phyloP scores from a whole-genome alignment of 1,139 yeast species.

The Yamadazyma kanchanaburiensis region DNA sequence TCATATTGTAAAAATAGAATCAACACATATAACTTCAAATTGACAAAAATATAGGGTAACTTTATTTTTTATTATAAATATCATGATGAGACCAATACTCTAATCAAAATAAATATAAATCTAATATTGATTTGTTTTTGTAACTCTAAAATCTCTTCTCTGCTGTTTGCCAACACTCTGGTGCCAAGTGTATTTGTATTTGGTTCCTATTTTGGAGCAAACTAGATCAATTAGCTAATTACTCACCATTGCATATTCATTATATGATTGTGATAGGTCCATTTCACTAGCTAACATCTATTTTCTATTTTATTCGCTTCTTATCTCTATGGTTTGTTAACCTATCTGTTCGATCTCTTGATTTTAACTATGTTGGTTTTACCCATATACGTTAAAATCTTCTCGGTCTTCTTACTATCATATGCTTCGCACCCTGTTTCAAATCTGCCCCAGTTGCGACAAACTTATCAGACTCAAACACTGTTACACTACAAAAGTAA shows the following conservation, averaged over 20 bases:
- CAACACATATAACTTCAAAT: slow-evolving; percentile 4
- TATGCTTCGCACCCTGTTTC: no score
- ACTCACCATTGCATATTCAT: slow-evolving; percentile 67
- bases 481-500: no score
- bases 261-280: slow-evolving; percentile 58
- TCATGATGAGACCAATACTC: slow-evolving; percentile 13
- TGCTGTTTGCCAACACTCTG: slow-evolving; percentile 92
- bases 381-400: no score
- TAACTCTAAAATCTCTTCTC: slow-evolving; percentile 1
- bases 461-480: no score
- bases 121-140: slow-evolving; percentile 5
- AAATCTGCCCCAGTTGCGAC: no score
- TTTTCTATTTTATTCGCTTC: background rate
- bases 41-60: slow-evolving; percentile 8
- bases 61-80: slow-evolving; percentile 9
- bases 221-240: slow-evolving; percentile 71
- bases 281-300: slow-evolving; percentile 48
- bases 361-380: no score
- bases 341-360: background rate
- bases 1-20: slow-evolving; percentile 12
- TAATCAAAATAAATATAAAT: slow-evolving; percentile 10
- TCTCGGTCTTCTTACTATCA: no score
- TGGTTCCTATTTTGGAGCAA: slow-evolving; percentile 96
- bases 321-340: background rate
- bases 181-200: slow-evolving; percentile 67